These are phyloP conservation scores for Sherardia arvensis DNA, from an alignment of 257 asterid genomes.

Conservation along the genomic window DNA sequence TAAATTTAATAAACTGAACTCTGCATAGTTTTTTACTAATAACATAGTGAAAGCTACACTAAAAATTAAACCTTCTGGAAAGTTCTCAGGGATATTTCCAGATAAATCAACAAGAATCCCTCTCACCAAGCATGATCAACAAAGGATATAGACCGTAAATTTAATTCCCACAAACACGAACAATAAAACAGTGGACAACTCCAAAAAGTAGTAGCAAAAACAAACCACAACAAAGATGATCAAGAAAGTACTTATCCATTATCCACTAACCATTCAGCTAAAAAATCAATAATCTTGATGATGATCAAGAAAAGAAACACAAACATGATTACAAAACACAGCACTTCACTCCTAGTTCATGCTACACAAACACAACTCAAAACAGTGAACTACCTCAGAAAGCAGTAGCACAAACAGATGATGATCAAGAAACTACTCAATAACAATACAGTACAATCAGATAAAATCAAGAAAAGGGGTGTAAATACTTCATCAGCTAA, in stretches of 20 bases:
- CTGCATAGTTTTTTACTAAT: background rate
- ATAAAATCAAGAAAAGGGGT: background rate
- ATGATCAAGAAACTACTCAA: background rate
- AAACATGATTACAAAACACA: too few species aligned
- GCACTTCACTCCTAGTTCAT: background rate
- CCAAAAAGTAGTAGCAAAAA: too few species aligned
- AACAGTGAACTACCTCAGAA: background rate
- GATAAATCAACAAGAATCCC: background rate
- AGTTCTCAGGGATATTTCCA: background rate
- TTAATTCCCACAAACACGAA: too few species aligned
- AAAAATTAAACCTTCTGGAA: background rate
- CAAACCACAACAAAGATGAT: too few species aligned
- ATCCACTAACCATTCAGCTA: too few species aligned
- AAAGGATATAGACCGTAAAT: background rate
- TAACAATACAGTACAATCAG: background rate
- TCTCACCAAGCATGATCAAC: conserved; percentile 1
- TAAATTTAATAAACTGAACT: background rate
- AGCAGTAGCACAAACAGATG: background rate
- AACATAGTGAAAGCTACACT: background rate
- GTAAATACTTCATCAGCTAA: background rate
- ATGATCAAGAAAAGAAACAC: too few species aligned
- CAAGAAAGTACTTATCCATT: too few species aligned
- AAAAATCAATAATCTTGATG: too few species aligned
- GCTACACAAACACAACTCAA: background rate
- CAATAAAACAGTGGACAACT: too few species aligned